These are phyloP conservation scores for Pleurotus tuoliensis DNA, from an alignment of 768 basidiomycete genomes.

Conservation along the genomic window DNA sequence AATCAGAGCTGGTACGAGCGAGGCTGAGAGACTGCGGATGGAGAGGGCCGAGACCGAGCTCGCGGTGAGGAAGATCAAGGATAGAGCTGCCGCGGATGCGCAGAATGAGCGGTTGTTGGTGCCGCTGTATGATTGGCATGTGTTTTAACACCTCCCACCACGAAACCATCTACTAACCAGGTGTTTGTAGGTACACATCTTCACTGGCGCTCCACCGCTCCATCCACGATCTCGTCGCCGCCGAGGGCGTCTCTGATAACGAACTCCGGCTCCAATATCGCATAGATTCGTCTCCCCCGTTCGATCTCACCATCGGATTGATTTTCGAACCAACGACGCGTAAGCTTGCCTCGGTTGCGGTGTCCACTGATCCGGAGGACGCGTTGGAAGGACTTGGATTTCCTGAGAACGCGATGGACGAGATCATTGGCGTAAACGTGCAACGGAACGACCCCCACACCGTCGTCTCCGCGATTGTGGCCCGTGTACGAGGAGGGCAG, in stretches of 20 bases:
- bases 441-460: slow-evolving; percentile 64
- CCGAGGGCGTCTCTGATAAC: slow-evolving; percentile 64
- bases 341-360: slow-evolving; percentile 56
- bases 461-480: slow-evolving; percentile 57
- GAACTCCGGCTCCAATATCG: slow-evolving; percentile 71
- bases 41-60: slow-evolving; percentile 71
- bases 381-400: slow-evolving; percentile 26
- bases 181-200: slow-evolving; percentile 58
- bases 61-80: slow-evolving; percentile 37
- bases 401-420: slow-evolving; percentile 38
- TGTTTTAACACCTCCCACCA: slow-evolving; percentile 3
- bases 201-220: slow-evolving; percentile 63
- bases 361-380: slow-evolving; percentile 44
- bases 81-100: slow-evolving; percentile 47
- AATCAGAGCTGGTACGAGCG: slow-evolving; percentile 52
- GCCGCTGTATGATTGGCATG: slow-evolving; percentile 69
- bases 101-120: slow-evolving; percentile 66
- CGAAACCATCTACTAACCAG: background rate
- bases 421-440: slow-evolving; percentile 58
- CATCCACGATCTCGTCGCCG: slow-evolving; percentile 55
- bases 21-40: slow-evolving; percentile 55
- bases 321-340: slow-evolving; percentile 71
- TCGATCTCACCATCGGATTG: slow-evolving; percentile 46
- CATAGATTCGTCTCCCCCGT: slow-evolving; percentile 29
- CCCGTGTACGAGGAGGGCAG: slow-evolving; percentile 30